Conservation (phyloP, 2,329 filamentous ascomycete species). For the Cladosporium velox region DNA sequence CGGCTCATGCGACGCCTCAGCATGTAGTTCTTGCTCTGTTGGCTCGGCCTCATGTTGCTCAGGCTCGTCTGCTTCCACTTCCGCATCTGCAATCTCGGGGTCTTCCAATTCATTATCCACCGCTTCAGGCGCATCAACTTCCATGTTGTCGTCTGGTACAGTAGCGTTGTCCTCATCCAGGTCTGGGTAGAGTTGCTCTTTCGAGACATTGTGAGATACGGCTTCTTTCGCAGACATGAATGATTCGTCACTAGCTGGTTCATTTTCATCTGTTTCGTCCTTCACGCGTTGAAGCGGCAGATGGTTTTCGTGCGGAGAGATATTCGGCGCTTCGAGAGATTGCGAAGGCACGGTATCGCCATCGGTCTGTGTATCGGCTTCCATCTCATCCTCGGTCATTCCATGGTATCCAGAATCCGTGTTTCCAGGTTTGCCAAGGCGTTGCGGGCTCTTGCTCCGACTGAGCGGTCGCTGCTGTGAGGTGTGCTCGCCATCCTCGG, state of each 20-base stretch:
- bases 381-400: slow-evolving; percentile 59
- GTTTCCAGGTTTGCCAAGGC: slow-evolving; percentile 38
- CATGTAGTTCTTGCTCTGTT: slow-evolving; percentile 47
- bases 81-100: slow-evolving; percentile 37
- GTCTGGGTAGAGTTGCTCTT: slow-evolving; percentile 26
- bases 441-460: slow-evolving; percentile 38
- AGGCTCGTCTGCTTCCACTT: slow-evolving; percentile 47
- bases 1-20: slow-evolving; percentile 43
- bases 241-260: slow-evolving; percentile 43
- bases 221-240: slow-evolving; percentile 53
- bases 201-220: slow-evolving; percentile 33
- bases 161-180: slow-evolving; percentile 38
- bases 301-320: slow-evolving; percentile 31
- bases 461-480: slow-evolving; percentile 30
- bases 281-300: slow-evolving; percentile 35
- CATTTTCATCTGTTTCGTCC: slow-evolving; percentile 29
- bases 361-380: slow-evolving; percentile 33
- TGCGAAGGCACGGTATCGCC: slow-evolving; percentile 16
- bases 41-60: slow-evolving; percentile 28
- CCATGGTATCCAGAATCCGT: slow-evolving; percentile 73
- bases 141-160: slow-evolving; percentile 24
- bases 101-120: slow-evolving; percentile 39
- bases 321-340: slow-evolving; percentile 23
- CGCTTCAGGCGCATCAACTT: slow-evolving; percentile 32
- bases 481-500: slow-evolving; percentile 53